Base-by-base conservation (phyloP, 2,329 filamentous ascomycete genomes). In the Epichloe gansuensis region DNA sequence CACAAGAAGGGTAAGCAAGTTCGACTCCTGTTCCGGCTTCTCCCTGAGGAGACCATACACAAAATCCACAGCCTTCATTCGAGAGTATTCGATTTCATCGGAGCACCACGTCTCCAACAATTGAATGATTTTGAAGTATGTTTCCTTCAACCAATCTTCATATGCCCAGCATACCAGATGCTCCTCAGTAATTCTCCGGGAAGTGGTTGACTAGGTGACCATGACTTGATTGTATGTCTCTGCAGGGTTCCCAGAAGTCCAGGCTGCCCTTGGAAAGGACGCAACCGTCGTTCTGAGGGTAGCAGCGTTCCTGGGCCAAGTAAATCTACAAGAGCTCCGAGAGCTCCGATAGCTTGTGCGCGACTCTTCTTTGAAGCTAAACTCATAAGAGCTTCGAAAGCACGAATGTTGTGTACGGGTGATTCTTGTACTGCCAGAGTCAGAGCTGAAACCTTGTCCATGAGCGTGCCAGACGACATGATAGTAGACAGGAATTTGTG, bases 401-500 rank as follows among this genome's bases (percentile, higher is more conserved):
- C 86, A 64, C 93, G 91, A 57, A 82, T 84, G 56, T 91, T 97
- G 69, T 98, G 93, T 50, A 97, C 73, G 17, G 93, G 93, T 8
- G 94, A 97, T 69, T 98, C 93, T 72, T 98, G 94, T 12, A 96
- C 83, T 52, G 93, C 86, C 60, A 98, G 75, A 4, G 93, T 98
- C 63, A 98, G 75, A 3, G 93, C 94, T 3, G 93, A 98, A 44
- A 97, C 86, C 68, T 96, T 97, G 68, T 98, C 93, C 52, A 90
- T 94, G 60, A 97, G 80, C 9, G 94, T 98, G 75, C 93, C 93
- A 2, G 91, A 94, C 9, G 89, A 76, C 88, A 97, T 96, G 66
- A 98, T 96, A 17, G 90, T 95, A 1, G 91, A 88, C 75, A 97
- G 84, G 74, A 98, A 98, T 67, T 91, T 95, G 69, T 94, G 87